Evolutionary conservation across 768 basidiomycete species (phyloP).

Genomic region (Lenzites betulinus): DNA sequence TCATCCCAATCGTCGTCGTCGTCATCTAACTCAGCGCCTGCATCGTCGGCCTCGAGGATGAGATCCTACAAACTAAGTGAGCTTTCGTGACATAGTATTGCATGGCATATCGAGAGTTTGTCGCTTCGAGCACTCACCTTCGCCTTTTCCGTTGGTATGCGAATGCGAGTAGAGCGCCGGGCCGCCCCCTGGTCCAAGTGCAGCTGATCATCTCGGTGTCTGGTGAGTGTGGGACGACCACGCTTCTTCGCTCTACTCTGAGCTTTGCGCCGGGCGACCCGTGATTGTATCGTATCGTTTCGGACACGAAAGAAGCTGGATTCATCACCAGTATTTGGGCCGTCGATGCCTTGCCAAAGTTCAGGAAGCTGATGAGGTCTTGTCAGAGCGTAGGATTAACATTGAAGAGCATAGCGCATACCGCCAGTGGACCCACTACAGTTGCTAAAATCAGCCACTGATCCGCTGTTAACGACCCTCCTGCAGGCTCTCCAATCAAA

Average conservation of each 20-base stretch:
- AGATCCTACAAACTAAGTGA: neutral
- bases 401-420: conserved; percentile 18
- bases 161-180: neutral
- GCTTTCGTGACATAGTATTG: too few relatives aligned
- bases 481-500: conserved; percentile 12
- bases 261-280: too few relatives aligned
- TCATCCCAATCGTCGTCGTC: neutral
- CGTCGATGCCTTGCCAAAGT: too few relatives aligned
- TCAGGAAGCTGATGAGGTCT: neutral
- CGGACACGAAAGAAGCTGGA: too few relatives aligned
- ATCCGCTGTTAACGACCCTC: conserved; percentile 14
- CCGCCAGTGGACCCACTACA: conserved; percentile 33
- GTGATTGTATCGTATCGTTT: too few relatives aligned
- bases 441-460: conserved; percentile 33
- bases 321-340: too few relatives aligned
- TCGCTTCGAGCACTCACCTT: too few relatives aligned
- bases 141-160: neutral
- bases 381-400: neutral
- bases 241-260: too few relatives aligned
- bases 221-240: too few relatives aligned
- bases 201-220: too few relatives aligned
- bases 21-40: neutral
- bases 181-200: too few relatives aligned
- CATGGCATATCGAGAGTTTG: too few relatives aligned
- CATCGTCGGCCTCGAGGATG: conserved; percentile 6